Conservation (phyloP, 1,284 basidiomycete species). For the Naganishia liquefaciens region DNA sequence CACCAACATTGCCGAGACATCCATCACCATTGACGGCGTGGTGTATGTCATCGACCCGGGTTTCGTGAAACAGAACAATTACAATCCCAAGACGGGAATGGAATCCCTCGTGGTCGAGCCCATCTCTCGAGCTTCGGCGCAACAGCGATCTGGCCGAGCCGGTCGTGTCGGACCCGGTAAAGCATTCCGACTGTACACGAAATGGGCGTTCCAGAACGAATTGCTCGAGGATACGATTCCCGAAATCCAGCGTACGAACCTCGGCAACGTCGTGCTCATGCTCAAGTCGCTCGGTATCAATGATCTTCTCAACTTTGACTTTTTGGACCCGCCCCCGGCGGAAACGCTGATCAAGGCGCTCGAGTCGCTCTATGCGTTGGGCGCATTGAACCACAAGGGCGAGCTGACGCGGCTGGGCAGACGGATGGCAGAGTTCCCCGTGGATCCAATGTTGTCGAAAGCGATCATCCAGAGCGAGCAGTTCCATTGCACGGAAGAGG, state of each 20-base stretch:
- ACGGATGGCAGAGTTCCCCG: slow-evolving; percentile 98
- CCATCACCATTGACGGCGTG: slow-evolving; percentile 95
- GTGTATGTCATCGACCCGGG: slow-evolving; percentile 98
- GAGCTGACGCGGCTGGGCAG: slow-evolving; percentile 94
- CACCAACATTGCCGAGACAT: slow-evolving; percentile 98
- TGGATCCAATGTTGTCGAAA: slow-evolving; percentile 97
- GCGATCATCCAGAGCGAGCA: slow-evolving; percentile 93
- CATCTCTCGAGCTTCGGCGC: slow-evolving; percentile 95
- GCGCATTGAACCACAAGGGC: slow-evolving; percentile 92
- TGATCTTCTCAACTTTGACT: slow-evolving; percentile 65
- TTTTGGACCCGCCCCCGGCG: slow-evolving; percentile 72
- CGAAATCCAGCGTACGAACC: slow-evolving; percentile 59
- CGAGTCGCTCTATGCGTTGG: slow-evolving; percentile 90
- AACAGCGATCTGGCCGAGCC: slow-evolving; percentile 94
- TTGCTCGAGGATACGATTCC: slow-evolving; percentile 64
- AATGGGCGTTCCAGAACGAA: slow-evolving; percentile 65
- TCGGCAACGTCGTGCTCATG: slow-evolving; percentile 60
- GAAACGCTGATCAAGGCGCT: slow-evolving; percentile 97
- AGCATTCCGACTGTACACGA: slow-evolving; percentile 79
- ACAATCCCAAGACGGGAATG: slow-evolving; percentile 96
- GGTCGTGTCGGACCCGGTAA: slow-evolving; percentile 99
- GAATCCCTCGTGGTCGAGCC: slow-evolving; percentile 90
- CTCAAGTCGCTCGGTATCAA: slow-evolving; percentile 66
- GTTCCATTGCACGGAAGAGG: slow-evolving; percentile 95
- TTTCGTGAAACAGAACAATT: slow-evolving; percentile 96